A percentile compares a stretch with the other conserved stretches of the same genome.
Evolutionary conservation across 768 basidiomycete species (phyloP).

Genomic region (Suillus tomentosus): DNA sequence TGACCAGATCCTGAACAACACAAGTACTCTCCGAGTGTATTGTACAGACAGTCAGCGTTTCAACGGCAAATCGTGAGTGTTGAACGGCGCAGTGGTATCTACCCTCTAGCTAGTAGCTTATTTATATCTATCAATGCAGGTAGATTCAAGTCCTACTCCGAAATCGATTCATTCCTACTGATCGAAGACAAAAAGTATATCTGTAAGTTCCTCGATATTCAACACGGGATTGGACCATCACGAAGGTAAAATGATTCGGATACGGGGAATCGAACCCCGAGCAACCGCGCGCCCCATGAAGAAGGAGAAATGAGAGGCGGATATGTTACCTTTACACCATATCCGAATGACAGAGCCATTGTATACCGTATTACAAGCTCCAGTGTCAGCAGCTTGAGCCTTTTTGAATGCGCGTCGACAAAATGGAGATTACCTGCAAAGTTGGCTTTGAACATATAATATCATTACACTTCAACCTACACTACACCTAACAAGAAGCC

Average conservation of each 20-base stretch:
- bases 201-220: neutral
- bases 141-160: neutral
- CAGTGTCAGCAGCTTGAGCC: neutral
- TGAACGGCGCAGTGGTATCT: neutral
- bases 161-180: neutral
- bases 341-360: neutral
- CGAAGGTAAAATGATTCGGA: slow-evolving; percentile 31
- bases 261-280: slow-evolving; percentile 62
- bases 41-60: neutral
- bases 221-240: neutral
- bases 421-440: neutral
- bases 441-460: neutral
- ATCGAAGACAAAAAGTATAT: neutral
- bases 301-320: neutral
- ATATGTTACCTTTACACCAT: slow-evolving; percentile 10
- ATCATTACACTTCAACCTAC: neutral
- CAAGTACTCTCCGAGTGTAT: too few species aligned
- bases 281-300: slow-evolving; percentile 41
- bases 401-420: too few species aligned
- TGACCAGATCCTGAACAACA: neutral
- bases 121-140: neutral
- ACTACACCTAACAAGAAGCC: neutral
- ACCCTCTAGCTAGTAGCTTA: neutral
- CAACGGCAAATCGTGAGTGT: neutral
- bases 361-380: neutral